Evolutionary conservation across 352 stramenopile genomes (phyloP).

Genomic region (Globisporangium okanoganense): DNA sequence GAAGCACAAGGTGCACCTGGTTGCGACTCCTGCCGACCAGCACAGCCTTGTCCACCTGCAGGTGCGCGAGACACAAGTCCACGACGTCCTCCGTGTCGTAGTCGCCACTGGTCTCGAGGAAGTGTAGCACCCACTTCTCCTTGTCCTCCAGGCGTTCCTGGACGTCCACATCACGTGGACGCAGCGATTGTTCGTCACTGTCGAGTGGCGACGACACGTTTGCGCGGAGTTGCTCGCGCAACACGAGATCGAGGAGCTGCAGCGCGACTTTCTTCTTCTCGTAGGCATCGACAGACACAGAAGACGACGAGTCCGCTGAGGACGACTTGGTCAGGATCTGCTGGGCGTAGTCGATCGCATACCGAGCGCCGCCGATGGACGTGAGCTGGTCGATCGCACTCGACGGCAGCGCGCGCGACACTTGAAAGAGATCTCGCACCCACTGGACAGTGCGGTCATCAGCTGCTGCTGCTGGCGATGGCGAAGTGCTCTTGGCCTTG

Average conservation of each 20-base stretch:
- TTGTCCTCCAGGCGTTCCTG: constrained; percentile 23
- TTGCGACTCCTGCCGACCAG: constrained; percentile 45
- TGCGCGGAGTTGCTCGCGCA: constrained; percentile 51
- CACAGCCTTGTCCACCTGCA: constrained; percentile 70
- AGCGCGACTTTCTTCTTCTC: constrained; percentile 53
- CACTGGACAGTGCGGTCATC: constrained; percentile 42
- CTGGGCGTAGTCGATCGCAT: constrained; percentile 59
- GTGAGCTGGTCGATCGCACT: constrained; percentile 68
- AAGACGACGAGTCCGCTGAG: background rate
- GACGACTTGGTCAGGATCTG: constrained; percentile 32
- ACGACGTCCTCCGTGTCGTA: constrained; percentile 63
- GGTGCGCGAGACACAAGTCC: constrained; percentile 59
- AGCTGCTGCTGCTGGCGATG: background rate
- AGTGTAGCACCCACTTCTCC: constrained; percentile 46
- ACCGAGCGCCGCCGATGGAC: constrained; percentile 39
- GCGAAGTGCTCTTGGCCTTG: constrained; percentile 13
- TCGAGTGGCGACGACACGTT: constrained; percentile 9
- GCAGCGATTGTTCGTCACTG: constrained; percentile 12
- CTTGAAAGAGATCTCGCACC: constrained; percentile 72
- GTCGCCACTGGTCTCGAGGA: constrained; percentile 54
- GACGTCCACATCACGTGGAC: constrained; percentile 13
- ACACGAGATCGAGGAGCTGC: constrained; percentile 49
- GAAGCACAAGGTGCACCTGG: constrained; percentile 40
- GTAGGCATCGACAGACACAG: constrained; percentile 23
- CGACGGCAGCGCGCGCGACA: constrained; percentile 64